Conservation (phyloP, 305 asterid genomes). For the Euphrasia arctica region DNA sequence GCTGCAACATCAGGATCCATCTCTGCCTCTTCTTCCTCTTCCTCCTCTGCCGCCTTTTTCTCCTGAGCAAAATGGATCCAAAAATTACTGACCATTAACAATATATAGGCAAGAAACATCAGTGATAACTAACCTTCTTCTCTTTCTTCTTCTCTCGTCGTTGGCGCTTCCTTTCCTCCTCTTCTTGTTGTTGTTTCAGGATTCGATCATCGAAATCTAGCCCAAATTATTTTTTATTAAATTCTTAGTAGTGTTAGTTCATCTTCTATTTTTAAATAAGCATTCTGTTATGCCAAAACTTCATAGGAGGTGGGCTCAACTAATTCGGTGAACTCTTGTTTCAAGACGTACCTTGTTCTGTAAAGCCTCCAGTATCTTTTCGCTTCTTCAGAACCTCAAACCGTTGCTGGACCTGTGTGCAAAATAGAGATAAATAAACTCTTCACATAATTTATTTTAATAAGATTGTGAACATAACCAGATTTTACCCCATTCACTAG, state of each 20-base stretch:
- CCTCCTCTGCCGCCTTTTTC: slow-evolving; percentile 43
- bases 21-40: slow-evolving; percentile 79
- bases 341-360: slow-evolving; percentile 68
- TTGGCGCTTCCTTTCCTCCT: slow-evolving; percentile 89
- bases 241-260: background rate
- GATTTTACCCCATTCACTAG: background rate
- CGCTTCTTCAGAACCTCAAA: slow-evolving; percentile 89
- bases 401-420: slow-evolving; percentile 76
- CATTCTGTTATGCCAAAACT: background rate
- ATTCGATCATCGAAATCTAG: slow-evolving; percentile 88
- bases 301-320: background rate
- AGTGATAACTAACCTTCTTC: slow-evolving; percentile 62
- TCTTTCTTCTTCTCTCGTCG: slow-evolving; percentile 96
- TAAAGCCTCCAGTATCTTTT: slow-evolving; percentile 78
- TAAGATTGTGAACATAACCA: background rate
- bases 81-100: slow-evolving; percentile 6
- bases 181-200: slow-evolving; percentile 91
- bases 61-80: slow-evolving; percentile 41
- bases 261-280: background rate
- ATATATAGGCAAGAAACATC: background rate
- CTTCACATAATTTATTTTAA: background rate
- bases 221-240: background rate
- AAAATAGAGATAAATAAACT: slow-evolving; percentile 15
- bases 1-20: slow-evolving; percentile 88
- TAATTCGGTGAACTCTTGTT: slow-evolving; percentile 14